Conservation (phyloP, 768 basidiomycete genomes). For the Suillus tomentosus region DNA sequence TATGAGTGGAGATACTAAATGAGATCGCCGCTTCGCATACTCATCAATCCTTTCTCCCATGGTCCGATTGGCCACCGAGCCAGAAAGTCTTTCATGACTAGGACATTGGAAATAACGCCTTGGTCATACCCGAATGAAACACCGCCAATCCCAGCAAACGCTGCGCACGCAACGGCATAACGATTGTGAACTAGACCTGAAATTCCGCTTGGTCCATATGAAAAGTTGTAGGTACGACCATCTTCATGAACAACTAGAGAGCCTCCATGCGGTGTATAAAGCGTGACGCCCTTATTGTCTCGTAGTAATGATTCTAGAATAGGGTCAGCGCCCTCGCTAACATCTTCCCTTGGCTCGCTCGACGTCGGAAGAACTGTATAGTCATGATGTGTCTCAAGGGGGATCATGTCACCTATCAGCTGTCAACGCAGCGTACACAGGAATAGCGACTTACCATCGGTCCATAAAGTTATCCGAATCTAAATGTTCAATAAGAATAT, state of each 20-base stretch:
- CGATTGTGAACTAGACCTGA: constrained; percentile 64
- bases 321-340: background rate
- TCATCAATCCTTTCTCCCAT: constrained; percentile 76
- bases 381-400: constrained; percentile 69
- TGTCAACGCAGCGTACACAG: constrained; percentile 44
- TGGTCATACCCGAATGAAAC: constrained; percentile 84
- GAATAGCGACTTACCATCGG: constrained; percentile 10
- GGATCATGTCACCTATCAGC: constrained; percentile 39
- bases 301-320: constrained; percentile 20
- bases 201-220: constrained; percentile 73
- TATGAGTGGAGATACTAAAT: constrained; percentile 3
- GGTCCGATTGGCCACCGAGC: constrained; percentile 69
- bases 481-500: background rate
- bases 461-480: constrained; percentile 10
- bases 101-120: constrained; percentile 83
- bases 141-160: constrained; percentile 78
- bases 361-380: constrained; percentile 1
- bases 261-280: constrained; percentile 30
- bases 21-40: constrained; percentile 41
- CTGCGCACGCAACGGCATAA: constrained; percentile 65
- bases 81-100: constrained; percentile 79
- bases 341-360: background rate
- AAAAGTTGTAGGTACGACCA: constrained; percentile 55
- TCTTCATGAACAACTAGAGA: constrained; percentile 25
- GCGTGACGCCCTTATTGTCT: constrained; percentile 19